phyloP scores from a whole-genome alignment of 441 rosid species.

The Euphorbia schlechtendalii region DNA sequence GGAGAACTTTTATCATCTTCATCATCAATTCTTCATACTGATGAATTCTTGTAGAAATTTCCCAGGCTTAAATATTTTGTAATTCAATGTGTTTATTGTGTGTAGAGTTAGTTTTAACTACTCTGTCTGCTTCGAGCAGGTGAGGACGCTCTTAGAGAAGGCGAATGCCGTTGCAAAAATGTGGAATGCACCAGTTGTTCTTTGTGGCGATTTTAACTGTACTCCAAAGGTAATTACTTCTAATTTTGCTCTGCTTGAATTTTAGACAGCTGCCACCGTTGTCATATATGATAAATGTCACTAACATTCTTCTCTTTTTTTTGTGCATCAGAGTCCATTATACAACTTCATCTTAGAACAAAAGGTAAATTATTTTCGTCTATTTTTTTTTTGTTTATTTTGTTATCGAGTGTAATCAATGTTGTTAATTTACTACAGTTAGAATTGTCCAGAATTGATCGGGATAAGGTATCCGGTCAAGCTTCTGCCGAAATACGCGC shows the following conservation, averaged over 20 bases:
- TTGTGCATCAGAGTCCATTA: conserved; percentile 71
- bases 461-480: conserved; percentile 91
- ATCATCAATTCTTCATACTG: too few relatives aligned
- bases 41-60: too few relatives aligned
- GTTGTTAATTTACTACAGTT: conserved; percentile 43
- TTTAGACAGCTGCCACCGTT: not conserved
- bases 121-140: conserved; percentile 36
- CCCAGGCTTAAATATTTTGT: not conserved
- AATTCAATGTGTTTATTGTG: not conserved
- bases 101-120: conserved; percentile 10
- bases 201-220: conserved; percentile 95
- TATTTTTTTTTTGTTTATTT: conserved; percentile 12
- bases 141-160: conserved; percentile 65
- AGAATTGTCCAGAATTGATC: conserved; percentile 57
- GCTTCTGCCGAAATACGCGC: conserved; percentile 54
- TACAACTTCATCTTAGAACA: conserved; percentile 81
- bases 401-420: conserved; percentile 11
- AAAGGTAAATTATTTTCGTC: conserved; percentile 47
- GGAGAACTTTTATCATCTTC: too few relatives aligned
- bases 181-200: conserved; percentile 90
- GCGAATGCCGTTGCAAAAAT: conserved; percentile 68
- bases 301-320: conserved; percentile 17
- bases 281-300: conserved; percentile 2
- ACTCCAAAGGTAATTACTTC: conserved; percentile 67
- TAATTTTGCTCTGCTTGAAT: conserved; percentile 13